These are phyloP conservation scores for Prunus armeniaca DNA, from an alignment of 306 rosid species.

Conservation along the genomic window DNA sequence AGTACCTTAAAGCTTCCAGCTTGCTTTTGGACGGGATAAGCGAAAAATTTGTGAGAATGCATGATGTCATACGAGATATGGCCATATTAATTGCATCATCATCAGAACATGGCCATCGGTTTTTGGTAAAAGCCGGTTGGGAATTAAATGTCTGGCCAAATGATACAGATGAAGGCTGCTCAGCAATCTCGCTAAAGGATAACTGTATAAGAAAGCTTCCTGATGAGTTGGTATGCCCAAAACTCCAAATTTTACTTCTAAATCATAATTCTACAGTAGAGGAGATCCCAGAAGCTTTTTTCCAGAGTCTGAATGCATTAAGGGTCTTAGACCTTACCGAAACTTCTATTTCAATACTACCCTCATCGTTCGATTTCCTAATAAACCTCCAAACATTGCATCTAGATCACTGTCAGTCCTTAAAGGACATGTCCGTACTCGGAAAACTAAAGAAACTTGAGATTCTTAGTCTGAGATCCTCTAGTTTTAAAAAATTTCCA, in stretches of 20 bases:
- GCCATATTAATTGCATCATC: slow-evolving; percentile 15
- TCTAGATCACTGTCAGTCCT: background rate
- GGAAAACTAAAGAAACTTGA: background rate
- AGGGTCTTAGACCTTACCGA: background rate
- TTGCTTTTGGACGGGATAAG: slow-evolving; percentile 2
- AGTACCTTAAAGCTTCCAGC: slow-evolving; percentile 9
- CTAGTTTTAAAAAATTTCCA: background rate
- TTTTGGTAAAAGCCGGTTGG: background rate
- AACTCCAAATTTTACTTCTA: slow-evolving; percentile 12
- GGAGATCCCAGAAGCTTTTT: background rate
- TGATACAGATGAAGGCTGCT: background rate
- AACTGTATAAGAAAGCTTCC: background rate
- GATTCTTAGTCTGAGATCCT: slow-evolving; percentile 1
- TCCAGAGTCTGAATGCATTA: background rate
- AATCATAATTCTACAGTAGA: background rate
- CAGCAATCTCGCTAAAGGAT: slow-evolving; percentile 2
- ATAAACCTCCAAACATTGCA: background rate
- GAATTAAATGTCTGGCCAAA: background rate
- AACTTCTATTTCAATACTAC: background rate
- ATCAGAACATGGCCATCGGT: background rate
- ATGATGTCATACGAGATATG: slow-evolving; percentile 29
- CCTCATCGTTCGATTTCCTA: background rate
- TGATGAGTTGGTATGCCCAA: background rate
- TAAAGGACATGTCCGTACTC: background rate
- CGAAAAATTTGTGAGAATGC: slow-evolving; percentile 4